Evolutionary conservation across 257 asterid species (phyloP).

Genomic region (Mentha longifolia): DNA sequence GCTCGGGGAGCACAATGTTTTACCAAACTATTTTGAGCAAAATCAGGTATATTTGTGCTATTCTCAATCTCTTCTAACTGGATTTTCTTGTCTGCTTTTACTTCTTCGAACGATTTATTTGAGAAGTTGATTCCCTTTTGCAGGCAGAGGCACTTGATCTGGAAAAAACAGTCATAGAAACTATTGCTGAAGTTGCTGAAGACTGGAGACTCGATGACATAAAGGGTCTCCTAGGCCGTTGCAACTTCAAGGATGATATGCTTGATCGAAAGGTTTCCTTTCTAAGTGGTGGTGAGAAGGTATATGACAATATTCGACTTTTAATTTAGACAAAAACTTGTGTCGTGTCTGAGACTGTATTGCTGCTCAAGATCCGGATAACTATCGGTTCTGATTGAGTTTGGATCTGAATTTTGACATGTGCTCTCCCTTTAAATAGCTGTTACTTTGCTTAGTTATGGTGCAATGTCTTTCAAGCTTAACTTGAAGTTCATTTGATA

Average conservation of each 20-base stretch:
- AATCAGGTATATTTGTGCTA: conserved; percentile 69
- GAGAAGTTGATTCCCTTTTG: conserved; percentile 12
- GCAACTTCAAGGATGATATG: conserved; percentile 82
- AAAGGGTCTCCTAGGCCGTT: conserved; percentile 95
- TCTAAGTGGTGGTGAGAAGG: conserved; percentile 99
- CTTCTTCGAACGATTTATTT: background rate
- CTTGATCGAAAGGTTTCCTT: conserved; percentile 89
- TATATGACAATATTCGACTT: conserved; percentile 29
- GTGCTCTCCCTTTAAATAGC: no score
- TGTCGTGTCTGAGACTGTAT: no score
- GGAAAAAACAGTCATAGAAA: conserved; percentile 70
- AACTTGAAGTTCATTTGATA: conserved; percentile 28
- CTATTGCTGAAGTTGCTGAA: conserved; percentile 92
- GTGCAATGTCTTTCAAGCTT: background rate
- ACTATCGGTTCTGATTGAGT: no score
- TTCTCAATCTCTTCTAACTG: background rate
- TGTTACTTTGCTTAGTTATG: background rate
- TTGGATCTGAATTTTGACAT: no score
- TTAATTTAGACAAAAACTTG: no score
- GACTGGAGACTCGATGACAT: conserved; percentile 98
- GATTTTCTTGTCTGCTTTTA: background rate
- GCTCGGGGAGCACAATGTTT: conserved; percentile 88
- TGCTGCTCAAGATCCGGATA: no score
- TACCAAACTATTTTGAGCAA: conserved; percentile 97
- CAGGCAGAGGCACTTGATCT: conserved; percentile 99